A percentile compares a stretch with the other conserved stretches of the same genome.
These are phyloP conservation scores for Knoxia roxburghii DNA, from an alignment of 257 asterid genomes.

Conservation along the genomic window DNA sequence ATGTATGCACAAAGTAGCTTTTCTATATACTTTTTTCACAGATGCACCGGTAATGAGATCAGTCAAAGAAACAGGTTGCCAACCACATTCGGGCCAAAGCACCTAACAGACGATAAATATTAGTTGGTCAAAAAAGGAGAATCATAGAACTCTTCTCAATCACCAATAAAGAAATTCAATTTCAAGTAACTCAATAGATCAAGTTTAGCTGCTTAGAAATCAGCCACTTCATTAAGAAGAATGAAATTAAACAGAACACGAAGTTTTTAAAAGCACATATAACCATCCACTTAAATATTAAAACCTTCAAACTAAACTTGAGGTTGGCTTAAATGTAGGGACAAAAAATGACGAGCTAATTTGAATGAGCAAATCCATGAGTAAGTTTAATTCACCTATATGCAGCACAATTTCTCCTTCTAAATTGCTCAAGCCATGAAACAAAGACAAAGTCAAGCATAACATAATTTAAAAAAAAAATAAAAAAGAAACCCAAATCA, in stretches of 20 bases:
- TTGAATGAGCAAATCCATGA: not conserved
- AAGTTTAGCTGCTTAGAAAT: not conserved
- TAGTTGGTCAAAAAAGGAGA: not conserved
- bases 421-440: not conserved
- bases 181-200: not conserved
- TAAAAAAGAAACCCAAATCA: not conserved
- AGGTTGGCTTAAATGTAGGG: not conserved
- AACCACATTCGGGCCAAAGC: slow-evolving; percentile 99
- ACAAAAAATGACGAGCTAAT: not conserved
- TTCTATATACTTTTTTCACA: slow-evolving; percentile 85
- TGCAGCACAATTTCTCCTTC: not conserved
- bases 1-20: slow-evolving; percentile 97
- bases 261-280: not conserved
- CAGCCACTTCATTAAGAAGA: not conserved
- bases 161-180: slow-evolving; percentile 2
- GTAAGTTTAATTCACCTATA: not conserved
- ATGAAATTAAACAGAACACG: not conserved
- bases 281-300: not conserved
- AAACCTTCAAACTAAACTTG: not conserved
- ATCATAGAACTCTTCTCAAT: not conserved
- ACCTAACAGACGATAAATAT: slow-evolving; percentile 42
- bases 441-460: too few species aligned
- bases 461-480: not conserved
- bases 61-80: slow-evolving; percentile 98
- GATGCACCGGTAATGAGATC: slow-evolving; percentile 87